A percentile compares a stretch with the other conserved stretches of the same genome.
These are phyloP conservation scores for Cercospora beticola DNA, from an alignment of 2,329 filamentous ascomycete genomes.

Conservation along the genomic window DNA sequence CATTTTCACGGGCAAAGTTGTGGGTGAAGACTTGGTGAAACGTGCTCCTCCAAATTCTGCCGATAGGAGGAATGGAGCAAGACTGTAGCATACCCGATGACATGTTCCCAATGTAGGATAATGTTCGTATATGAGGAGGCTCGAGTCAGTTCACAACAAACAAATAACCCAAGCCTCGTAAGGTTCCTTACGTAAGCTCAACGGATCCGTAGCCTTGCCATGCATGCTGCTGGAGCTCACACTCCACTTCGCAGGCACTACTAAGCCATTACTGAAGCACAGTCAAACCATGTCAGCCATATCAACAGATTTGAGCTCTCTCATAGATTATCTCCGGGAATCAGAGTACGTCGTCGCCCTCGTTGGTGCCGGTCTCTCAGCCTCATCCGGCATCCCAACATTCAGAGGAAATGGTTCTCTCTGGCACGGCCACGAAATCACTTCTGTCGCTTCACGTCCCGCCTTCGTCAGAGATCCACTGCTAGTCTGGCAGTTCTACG, in stretches of 20 bases:
- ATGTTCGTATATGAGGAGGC: neutral
- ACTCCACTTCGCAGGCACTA: neutral
- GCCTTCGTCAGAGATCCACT: neutral
- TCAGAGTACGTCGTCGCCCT: neutral
- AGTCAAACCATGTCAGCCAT: neutral
- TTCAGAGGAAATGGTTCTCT: neutral
- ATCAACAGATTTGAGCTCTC: neutral
- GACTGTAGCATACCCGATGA: neutral
- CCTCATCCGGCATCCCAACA: neutral
- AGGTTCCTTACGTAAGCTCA: neutral
- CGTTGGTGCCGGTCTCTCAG: neutral
- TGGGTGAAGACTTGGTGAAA: neutral
- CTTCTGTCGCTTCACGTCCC: neutral
- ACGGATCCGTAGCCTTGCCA: neutral
- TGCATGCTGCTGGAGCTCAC: neutral
- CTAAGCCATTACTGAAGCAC: neutral
- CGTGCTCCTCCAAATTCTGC: neutral
- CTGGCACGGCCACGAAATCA: neutral
- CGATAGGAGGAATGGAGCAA: neutral
- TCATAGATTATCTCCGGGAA: neutral
- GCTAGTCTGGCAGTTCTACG: neutral
- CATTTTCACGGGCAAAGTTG: neutral
- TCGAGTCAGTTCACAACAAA: neutral
- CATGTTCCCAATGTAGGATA: neutral
- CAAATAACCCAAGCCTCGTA: neutral